Conservation (phyloP, 2,329 filamentous ascomycete genomes). For the Scleromitrula shiraiana region DNA sequence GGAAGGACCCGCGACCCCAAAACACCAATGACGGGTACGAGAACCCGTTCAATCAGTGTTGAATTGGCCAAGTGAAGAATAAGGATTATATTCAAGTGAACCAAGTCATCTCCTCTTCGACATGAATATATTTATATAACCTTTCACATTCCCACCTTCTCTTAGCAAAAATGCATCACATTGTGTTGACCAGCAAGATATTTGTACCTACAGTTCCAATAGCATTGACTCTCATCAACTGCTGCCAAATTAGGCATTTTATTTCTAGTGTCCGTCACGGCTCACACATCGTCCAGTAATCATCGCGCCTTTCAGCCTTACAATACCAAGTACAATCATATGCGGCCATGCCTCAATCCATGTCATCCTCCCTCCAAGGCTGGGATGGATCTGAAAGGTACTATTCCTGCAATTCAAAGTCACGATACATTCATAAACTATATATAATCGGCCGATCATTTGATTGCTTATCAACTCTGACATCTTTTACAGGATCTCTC, state of each 20-base stretch:
- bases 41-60: no score
- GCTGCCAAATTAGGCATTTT: no score
- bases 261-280: background rate
- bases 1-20: background rate
- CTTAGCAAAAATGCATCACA: background rate
- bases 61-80: no score
- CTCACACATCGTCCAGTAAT: background rate
- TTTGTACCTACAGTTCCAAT: background rate
- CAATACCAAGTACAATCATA: background rate
- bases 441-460: no score
- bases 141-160: background rate
- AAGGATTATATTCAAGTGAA: background rate
- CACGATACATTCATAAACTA: no score
- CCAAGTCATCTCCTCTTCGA: background rate
- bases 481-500: background rate
- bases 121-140: background rate
- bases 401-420: background rate
- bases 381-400: slow-evolving; percentile 3
- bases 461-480: background rate
- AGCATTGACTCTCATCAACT: no score
- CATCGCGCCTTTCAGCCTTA: background rate
- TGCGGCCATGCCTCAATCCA: slow-evolving; percentile 4
- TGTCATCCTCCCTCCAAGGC: slow-evolving; percentile 9
- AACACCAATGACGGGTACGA: background rate
- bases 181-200: background rate